phyloP scores from a whole-genome alignment of 73 alveolate species.

The Tetrahymena borealis region DNA sequence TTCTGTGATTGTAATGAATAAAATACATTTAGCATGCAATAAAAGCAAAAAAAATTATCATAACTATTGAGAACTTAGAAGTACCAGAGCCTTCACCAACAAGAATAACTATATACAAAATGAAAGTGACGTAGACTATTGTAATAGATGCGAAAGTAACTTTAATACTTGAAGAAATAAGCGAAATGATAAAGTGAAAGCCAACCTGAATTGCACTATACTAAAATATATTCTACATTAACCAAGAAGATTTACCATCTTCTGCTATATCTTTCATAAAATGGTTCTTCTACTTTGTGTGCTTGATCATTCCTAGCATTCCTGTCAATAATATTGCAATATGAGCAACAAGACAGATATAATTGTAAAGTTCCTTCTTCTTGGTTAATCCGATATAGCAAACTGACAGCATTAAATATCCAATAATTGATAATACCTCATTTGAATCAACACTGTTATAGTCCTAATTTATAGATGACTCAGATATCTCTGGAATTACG shows the following conservation, averaged over 20 bases:
- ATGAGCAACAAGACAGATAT: neutral
- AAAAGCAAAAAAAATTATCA: neutral
- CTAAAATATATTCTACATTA: neutral
- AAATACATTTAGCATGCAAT: neutral
- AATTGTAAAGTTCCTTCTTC: neutral
- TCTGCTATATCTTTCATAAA: neutral
- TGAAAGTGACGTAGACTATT: neutral
- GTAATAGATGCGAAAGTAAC: neutral
- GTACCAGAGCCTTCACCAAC: neutral
- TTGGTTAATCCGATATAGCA: neutral
- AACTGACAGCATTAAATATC: neutral
- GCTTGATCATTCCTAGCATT: neutral
- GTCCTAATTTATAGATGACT: neutral
- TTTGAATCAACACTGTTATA: neutral
- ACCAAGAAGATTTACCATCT: neutral
- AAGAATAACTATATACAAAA: neutral
- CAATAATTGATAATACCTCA: neutral
- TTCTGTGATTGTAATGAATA: neutral
- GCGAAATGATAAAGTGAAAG: neutral
- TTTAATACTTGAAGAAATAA: neutral
- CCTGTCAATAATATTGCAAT: neutral
- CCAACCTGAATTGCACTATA: neutral
- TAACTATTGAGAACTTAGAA: neutral
- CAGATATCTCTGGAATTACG: neutral
- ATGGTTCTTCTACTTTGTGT: neutral